Evolutionary conservation across 352 stramenopile genomes (phyloP), one percentile per base, ranked within the genome.

Genomic region (Pythium phragmitis): DNA sequence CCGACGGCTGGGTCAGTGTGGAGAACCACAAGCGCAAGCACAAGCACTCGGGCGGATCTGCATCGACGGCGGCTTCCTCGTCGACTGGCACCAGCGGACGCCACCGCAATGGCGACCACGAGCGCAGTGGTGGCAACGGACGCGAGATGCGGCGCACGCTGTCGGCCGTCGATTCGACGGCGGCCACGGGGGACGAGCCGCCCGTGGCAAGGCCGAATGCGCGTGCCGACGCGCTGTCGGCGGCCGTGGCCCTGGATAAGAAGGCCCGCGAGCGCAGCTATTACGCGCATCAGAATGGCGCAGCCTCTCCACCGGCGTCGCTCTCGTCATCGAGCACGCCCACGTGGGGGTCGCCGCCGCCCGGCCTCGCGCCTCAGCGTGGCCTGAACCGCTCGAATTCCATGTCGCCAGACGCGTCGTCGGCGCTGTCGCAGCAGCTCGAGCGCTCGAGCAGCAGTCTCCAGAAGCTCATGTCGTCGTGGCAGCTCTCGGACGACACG

Each of bases 401-500:
- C 4, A 52, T 50, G 21, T 69, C 56, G 7, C 56, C 63, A 2
- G 63, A 70, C 33, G 23, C 34, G 7, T 42, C 46, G 9, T 21
- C 21, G 21, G 33, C 36, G 1, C 23, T 39, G 33, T 14, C 36
- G 34, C 11, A 39, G 1, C 54, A 45, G 43, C 39, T 64, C 7
- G 47, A 63, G 34, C 69, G 79, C 14, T 37, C 33, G 33, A 67
- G 60, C 11, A 90, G 79, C 59, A 88, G 77, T 56, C 73, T 90
- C 39, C 81, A 90, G 60, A 71, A 80, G 34, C 70, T 90, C 0
- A 71, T 78, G 45, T 70, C 83, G 19, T 73, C 74, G 58, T 72
- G 82, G 33, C 68, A 81, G 33, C 28, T 55, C 5, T 50, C 74
- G 26, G 70, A 87, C 13, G 67, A 73, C 9, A 28, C 33, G 33